Base-by-base conservation (phyloP, 2,329 filamentous ascomycete species). In the Cryphonectria japonica region DNA sequence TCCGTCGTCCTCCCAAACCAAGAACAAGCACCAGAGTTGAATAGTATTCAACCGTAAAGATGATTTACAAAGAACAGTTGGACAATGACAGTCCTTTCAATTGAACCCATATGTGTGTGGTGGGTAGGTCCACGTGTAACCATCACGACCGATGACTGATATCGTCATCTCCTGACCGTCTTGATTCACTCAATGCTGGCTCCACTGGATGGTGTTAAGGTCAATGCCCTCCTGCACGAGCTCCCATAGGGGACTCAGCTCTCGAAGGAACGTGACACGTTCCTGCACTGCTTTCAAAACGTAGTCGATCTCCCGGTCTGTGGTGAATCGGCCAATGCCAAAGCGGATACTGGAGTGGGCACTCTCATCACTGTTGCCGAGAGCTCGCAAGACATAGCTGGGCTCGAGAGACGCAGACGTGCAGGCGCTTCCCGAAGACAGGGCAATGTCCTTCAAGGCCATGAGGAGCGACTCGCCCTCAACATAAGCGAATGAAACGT, bases 281-380 rank as follows among this genome's bases (percentile, higher is more conserved):
- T 97, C 93, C 80, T 88, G 89, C 0, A 99, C 96, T 0, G 96
- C 95, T 84, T 97, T 96, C 71, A 99, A 85, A 14, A 99, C 96
- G 78, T 99, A 99, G 80, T 99, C 95, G 73, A 99, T 97, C 85
- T 99, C 96, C 39, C 86, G 87, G 78, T 98, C 94, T 0, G 96
- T 97, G 3, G 96, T 99, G 83, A 98, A 99, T 9, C 96, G 92
- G 41, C 96, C 96, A 78, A 99, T 98, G 64, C 96, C 96, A 76
- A 99, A 99, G 70, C 96, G 90, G 77, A 99, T 99, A 85, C 94
- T 97, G 83, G 94, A 97, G 84, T 99, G 96, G 11, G 96, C 96
- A 76, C 92, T 98, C 84, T 99, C 96, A 77, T 99, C 96, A 75
- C 94, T 98, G 86, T 93, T 98, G 71, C 96, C 96, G 26, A 99